Conservation (phyloP, 352 stramenopile species). For the Phytophthora pinifolia region DNA sequence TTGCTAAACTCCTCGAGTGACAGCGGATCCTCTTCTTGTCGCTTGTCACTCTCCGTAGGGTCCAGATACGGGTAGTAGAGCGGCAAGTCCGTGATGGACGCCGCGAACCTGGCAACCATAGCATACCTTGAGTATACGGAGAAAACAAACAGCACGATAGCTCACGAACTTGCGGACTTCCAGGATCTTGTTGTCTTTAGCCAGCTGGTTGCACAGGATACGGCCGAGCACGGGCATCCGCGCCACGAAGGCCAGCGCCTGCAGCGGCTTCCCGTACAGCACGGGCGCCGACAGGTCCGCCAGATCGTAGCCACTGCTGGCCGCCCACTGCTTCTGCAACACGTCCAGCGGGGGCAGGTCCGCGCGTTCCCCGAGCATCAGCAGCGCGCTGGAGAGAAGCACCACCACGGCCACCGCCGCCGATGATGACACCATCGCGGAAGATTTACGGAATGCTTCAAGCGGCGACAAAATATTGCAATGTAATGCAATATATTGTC, state of each 20-base stretch:
- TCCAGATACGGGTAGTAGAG: constrained; percentile 83
- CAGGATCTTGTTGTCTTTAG: constrained; percentile 64
- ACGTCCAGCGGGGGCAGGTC: constrained; percentile 34
- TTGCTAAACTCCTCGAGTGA: constrained; percentile 38
- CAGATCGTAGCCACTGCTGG: constrained; percentile 52
- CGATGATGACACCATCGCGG: constrained; percentile 37
- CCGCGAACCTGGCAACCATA: constrained; percentile 38
- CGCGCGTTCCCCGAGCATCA: constrained; percentile 55
- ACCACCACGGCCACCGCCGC: constrained; percentile 39
- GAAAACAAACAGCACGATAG: background rate
- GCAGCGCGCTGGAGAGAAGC: constrained; percentile 43
- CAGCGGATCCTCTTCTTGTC: constrained; percentile 16
- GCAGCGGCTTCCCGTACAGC: constrained; percentile 50
- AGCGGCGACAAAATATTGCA: background rate
- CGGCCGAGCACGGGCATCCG: constrained; percentile 50
- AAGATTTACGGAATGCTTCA: constrained; percentile 10
- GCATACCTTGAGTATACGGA: background rate
- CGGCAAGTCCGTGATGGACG: constrained; percentile 65
- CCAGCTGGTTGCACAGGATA: constrained; percentile 47
- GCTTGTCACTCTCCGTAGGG: constrained; percentile 36
- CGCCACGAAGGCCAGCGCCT: constrained; percentile 44
- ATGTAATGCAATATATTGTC: background rate
- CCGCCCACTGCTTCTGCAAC: constrained; percentile 38
- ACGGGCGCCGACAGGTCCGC: constrained; percentile 43
- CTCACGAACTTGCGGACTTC: constrained; percentile 43